Percentiles rank a stretch among this genome's conserved stretches.
phyloP scores from a whole-genome alignment of 1,284 basidiomycete genomes.

The Apiotrichum gamsii region DNA sequence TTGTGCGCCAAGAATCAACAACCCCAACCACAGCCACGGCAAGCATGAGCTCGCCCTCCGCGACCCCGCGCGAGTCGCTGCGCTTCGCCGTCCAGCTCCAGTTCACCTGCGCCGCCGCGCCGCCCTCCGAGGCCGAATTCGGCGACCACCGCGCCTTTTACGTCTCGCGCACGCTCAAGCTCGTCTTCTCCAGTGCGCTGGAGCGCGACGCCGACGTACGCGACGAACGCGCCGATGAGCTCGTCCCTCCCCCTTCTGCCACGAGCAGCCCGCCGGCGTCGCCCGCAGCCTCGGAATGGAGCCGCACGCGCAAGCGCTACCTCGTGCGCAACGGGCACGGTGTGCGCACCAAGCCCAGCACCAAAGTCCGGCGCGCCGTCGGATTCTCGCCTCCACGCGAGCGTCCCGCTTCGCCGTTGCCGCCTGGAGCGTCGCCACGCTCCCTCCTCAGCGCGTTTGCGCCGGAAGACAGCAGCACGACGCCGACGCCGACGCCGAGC shows the following conservation, averaged over 20 bases:
- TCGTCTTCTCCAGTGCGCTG: slow-evolving; percentile 33
- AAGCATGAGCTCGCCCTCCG: neutral
- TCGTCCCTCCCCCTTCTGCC: slow-evolving; percentile 25
- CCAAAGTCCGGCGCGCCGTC: neutral
- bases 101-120: slow-evolving; percentile 35
- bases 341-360: neutral
- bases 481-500: neutral
- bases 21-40: neutral
- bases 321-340: neutral
- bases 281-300: neutral
- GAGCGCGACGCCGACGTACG: slow-evolving; percentile 22
- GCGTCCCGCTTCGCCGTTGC: neutral
- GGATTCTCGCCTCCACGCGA: neutral
- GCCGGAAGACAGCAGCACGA: neutral
- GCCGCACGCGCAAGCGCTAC: neutral
- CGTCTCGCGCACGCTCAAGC: slow-evolving; percentile 35
- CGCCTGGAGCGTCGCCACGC: neutral
- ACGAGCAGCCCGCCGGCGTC: neutral
- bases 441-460: neutral
- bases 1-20: slow-evolving; percentile 11
- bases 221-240: slow-evolving; percentile 39
- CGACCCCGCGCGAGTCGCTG: slow-evolving; percentile 23
- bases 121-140: neutral
- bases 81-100: slow-evolving; percentile 49
- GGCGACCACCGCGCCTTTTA: slow-evolving; percentile 26